These are phyloP conservation scores for Plasmodium vivax DNA, from an alignment of 169 alveolate genomes.

Conservation along the genomic window DNA sequence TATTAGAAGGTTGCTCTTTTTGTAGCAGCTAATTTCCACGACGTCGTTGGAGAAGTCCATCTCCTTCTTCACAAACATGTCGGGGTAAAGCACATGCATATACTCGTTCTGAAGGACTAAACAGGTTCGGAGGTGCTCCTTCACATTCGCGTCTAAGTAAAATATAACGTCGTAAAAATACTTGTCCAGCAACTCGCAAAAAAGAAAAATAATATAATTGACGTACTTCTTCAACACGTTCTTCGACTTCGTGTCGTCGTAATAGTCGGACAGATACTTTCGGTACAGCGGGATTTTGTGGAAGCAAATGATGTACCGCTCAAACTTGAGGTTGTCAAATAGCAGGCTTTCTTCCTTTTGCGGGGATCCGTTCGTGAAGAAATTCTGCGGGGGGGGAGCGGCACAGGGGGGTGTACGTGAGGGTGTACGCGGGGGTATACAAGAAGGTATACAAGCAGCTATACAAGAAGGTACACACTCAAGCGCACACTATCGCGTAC, in stretches of 20 bases:
- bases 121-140: conserved; percentile 28
- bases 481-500: background rate
- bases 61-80: conserved; percentile 50
- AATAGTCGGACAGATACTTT: conserved; percentile 25
- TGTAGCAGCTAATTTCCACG: conserved; percentile 24
- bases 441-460: background rate
- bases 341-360: conserved; percentile 9
- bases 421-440: background rate
- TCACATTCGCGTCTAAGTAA: conserved; percentile 41
- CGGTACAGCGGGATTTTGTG: conserved; percentile 17
- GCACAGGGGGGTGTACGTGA: background rate
- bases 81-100: conserved; percentile 58
- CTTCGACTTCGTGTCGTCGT: conserved; percentile 49
- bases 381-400: conserved; percentile 2
- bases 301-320: conserved; percentile 54
- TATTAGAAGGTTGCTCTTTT: conserved; percentile 22
- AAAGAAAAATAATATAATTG: conserved; percentile 48
- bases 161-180: conserved; percentile 64
- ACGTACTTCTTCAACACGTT: conserved; percentile 51
- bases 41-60: conserved; percentile 18
- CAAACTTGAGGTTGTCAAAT: conserved; percentile 48
- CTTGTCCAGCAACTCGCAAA: conserved; percentile 46
- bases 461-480: background rate
- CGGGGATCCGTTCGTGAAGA: background rate
- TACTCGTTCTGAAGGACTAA: conserved; percentile 48